Evolutionary conservation across 2,329 filamentous ascomycete species (phyloP).

Genomic region (Fusarium pseudograminearum): DNA sequence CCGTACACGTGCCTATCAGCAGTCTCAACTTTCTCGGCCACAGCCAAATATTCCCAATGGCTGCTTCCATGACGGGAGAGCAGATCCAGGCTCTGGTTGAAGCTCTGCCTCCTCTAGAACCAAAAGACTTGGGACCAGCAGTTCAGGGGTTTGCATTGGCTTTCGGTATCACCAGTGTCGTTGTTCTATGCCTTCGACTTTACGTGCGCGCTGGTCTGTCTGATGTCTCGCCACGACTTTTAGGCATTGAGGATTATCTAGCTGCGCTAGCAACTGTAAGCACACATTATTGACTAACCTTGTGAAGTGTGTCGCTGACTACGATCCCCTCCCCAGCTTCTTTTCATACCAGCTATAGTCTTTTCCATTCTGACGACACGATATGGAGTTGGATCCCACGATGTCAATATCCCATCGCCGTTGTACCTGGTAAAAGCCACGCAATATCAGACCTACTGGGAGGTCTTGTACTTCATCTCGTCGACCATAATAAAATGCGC

Average conservation of each 20-base stretch:
- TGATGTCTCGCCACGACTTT: not conserved
- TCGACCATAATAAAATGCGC: conserved; percentile 22
- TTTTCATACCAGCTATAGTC: conserved; percentile 7
- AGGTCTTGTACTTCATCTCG: conserved; percentile 8
- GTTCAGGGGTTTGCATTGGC: conserved; percentile 10
- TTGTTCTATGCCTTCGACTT: conserved; percentile 9
- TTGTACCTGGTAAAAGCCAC: conserved; percentile 16
- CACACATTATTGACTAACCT: accelerated
- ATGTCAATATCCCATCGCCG: conserved; percentile 2
- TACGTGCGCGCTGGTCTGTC: conserved; percentile 23
- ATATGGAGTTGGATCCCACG: conserved; percentile 19
- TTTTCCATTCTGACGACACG: conserved; percentile 3
- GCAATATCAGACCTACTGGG: conserved; percentile 26
- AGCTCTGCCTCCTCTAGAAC: not conserved
- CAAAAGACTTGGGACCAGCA: conserved; percentile 1
- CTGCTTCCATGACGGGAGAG: conserved; percentile 17
- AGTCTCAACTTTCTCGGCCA: not conserved
- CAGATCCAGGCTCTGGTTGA: conserved; percentile 12
- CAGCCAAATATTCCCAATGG: not conserved
- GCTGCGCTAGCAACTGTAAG: conserved; percentile 2
- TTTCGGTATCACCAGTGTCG: not conserved
- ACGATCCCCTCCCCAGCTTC: not conserved
- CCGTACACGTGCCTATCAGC: not conserved
- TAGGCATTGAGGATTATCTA: conserved; percentile 19
- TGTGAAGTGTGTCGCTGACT: not conserved